These are phyloP conservation scores for Medicago arabica DNA, from an alignment of 306 rosid genomes.

Conservation along the genomic window DNA sequence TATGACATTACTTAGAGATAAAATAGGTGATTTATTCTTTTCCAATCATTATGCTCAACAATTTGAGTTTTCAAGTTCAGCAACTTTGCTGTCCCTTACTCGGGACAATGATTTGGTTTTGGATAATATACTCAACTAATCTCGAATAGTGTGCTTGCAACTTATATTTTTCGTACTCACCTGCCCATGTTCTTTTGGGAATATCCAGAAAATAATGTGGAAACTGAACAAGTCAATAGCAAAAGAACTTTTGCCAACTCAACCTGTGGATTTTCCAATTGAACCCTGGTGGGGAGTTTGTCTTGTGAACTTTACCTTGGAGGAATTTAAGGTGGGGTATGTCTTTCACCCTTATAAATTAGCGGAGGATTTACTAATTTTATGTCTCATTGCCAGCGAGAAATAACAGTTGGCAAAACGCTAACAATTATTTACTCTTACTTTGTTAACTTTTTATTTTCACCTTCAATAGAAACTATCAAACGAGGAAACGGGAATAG, in stretches of 20 bases:
- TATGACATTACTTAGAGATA: background rate
- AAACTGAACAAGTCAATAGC: slow-evolving; percentile 97
- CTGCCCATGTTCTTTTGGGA: slow-evolving; percentile 55
- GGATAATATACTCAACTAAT: slow-evolving; percentile 13
- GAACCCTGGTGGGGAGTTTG: slow-evolving; percentile 98
- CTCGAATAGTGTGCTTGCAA: slow-evolving; percentile 29
- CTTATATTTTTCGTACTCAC: slow-evolving; percentile 40
- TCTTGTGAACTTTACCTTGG: slow-evolving; percentile 93
- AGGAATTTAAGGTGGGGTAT: slow-evolving; percentile 90
- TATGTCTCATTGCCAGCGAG: slow-evolving; percentile 25
- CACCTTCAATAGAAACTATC: slow-evolving; percentile 74
- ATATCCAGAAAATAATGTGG: slow-evolving; percentile 97
- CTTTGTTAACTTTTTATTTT: slow-evolving; percentile 35
- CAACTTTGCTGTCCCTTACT: background rate
- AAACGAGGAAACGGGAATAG: slow-evolving; percentile 80
- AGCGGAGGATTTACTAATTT: slow-evolving; percentile 22
- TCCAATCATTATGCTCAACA: background rate
- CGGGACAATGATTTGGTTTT: slow-evolving; percentile 33
- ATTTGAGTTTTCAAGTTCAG: slow-evolving; percentile 20
- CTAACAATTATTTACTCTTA: slow-evolving; percentile 5
- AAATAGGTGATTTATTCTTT: slow-evolving; percentile 4
- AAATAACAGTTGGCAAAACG: slow-evolving; percentile 25
- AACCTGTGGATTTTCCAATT: slow-evolving; percentile 86
- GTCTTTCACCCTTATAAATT: slow-evolving; percentile 38
- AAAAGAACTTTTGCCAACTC: slow-evolving; percentile 85